These are phyloP conservation scores for Pseudognaphalium luteoalbum DNA, from an alignment of 129 eudicot species.

Conservation along the genomic window DNA sequence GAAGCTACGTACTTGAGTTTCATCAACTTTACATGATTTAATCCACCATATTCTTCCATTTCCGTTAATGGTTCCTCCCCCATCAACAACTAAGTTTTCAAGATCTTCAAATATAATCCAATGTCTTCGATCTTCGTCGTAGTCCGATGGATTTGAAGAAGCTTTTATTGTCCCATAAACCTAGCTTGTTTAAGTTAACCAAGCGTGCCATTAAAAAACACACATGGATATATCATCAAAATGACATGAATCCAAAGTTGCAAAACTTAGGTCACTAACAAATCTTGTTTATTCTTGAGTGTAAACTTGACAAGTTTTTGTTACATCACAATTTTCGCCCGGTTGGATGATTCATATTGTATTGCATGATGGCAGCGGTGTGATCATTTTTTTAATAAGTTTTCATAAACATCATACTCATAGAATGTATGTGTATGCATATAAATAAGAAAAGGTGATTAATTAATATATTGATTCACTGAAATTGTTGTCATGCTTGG, in stretches of 20 bases:
- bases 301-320: constrained; percentile 25
- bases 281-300: constrained; percentile 19
- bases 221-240: constrained; percentile 8
- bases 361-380: constrained; percentile 22
- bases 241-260: constrained; percentile 22
- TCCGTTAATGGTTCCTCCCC: constrained; percentile 89
- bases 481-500: not conserved
- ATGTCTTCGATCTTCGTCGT: constrained; percentile 31
- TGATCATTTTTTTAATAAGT: constrained; percentile 28
- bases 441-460: not conserved
- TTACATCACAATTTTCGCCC: constrained; percentile 9
- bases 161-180: constrained; percentile 72
- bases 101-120: constrained; percentile 72
- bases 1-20: constrained; percentile 42
- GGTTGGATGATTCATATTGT: constrained; percentile 27
- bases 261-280: constrained; percentile 36
- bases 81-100: constrained; percentile 46
- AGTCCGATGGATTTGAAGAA: constrained; percentile 46
- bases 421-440: not conserved
- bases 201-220: not conserved
- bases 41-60: constrained; percentile 89
- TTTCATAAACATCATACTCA: constrained; percentile 16
- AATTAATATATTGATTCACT: not conserved
- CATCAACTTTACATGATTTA: constrained; percentile 78
- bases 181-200: constrained; percentile 36